These are phyloP conservation scores for Ustilaginoidea virens DNA, from an alignment of 2,329 filamentous ascomycete species.

Conservation along the genomic window DNA sequence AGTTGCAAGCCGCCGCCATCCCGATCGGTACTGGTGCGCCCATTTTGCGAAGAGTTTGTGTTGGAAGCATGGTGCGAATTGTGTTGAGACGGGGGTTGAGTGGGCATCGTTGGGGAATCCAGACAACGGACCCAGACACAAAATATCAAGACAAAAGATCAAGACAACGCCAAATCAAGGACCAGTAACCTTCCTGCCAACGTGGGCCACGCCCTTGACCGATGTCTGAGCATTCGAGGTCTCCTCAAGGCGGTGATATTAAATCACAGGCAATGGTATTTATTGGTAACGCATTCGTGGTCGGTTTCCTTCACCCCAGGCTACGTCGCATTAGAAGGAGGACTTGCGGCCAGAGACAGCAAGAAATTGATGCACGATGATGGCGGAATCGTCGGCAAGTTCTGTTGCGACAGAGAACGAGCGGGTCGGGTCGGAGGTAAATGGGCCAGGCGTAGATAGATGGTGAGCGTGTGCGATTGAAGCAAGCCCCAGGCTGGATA, in stretches of 20 bases:
- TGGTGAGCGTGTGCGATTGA: no score
- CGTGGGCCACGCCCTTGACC: conserved; percentile 21
- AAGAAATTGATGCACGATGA: no score
- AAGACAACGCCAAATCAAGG: conserved; percentile 18
- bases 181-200: conserved; percentile 19
- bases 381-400: no score
- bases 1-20: conserved; percentile 35
- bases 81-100: conserved; percentile 20
- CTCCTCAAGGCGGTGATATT: conserved; percentile 4
- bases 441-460: no score
- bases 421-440: no score
- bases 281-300: background rate
- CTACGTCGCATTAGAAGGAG: conserved; percentile 2
- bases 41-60: conserved; percentile 15
- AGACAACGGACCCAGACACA: conserved; percentile 15
- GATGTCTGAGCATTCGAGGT: conserved; percentile 21
- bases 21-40: conserved; percentile 36
- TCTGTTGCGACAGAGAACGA: no score
- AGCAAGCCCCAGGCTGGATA: no score
- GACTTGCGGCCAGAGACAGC: no score
- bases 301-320: background rate
- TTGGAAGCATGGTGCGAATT: conserved; percentile 18
- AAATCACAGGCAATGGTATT: background rate
- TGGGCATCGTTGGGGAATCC: conserved; percentile 16
- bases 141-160: conserved; percentile 12